Base-by-base conservation (phyloP, 1,284 basidiomycete genomes). In the Ceratobasidium sp. region DNA sequence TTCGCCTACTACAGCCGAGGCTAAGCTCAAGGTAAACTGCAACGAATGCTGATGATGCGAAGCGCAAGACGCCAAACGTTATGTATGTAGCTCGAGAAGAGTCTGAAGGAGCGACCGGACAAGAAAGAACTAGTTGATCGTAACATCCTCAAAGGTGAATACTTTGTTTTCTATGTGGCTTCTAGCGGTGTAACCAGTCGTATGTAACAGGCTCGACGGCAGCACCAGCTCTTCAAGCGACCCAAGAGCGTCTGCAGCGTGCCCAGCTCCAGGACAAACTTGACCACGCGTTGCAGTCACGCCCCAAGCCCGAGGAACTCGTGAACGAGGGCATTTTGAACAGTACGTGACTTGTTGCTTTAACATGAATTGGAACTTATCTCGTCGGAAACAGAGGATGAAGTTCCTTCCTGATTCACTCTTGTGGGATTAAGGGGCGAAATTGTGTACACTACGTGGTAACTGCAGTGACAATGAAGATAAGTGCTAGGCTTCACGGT, bases 251-350 rank as follows among this genome's bases (percentile, higher is more conserved):
- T 77, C 84, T 95, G 73, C 87, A 92, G 82, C 86, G 89, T 77
- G 89, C 90, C 49, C 91, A 91, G 83, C 87, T 92, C 54, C 89
- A 91, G 90, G 88, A 94, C 83, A 91, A 90, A 81, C 87, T 95
- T 61, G 90, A 90, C 76, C 88, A 90, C 76, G 89, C 89, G 6
- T 85, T 95, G 67, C 88, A 89, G 76, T 83, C 88, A 65, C 87
- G 92, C 70, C 92, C 92, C 11, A 87, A 88, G 78, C 85, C 90
- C 7, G 90, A 91, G 66, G 90, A 93, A 78, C 86, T 95, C 66
- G 88, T 93, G 78, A 89, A 91, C 83, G 89, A 89, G 79, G 92
- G 92, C 3, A 94, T 95, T 80, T 85, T 95, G 57, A 84, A 84
- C 68, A 83, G 90, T 90, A 80, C 81, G 85, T 84, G 13, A 3